Base-by-base conservation (phyloP, 2,329 filamentous ascomycete species). In the Pestalotiopsis sp. region DNA sequence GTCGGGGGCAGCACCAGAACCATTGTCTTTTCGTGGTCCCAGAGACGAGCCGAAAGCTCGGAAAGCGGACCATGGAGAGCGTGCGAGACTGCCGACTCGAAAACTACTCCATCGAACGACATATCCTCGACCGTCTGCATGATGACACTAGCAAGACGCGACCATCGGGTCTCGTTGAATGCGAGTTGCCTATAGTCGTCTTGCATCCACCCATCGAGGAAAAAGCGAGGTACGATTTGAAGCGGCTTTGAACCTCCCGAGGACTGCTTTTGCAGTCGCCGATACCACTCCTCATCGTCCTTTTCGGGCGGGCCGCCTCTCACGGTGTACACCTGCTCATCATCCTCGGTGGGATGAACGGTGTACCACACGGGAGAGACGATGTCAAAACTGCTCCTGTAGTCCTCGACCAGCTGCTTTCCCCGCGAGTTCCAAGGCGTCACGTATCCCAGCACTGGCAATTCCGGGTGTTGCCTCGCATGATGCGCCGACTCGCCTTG, bases 331-430 rank as follows among this genome's bases (percentile, higher is more conserved):
- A 71, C 64, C 9, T 67, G 31, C n/a, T 25, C n/a, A 12, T 52
- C 36, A n/a, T 69, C 64, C 39, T 69, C 66, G 14, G 59, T 52
- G 1, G 71, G 68, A 61, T 72, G 70, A 38, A 74, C 64, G 11
- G 72, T 73, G 49, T 74, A 74, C 72, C 72, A 74, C 20, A 74
- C 71, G 1, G 72, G 72, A 31, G 68, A 68, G 58, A 74, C 63
- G 5, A 74, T 72, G 61, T 74, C 72, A n/a, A 74, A 72, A 31
- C 71, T 74, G 2, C 67, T 38, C 3, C 71, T 67, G 60, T 71
- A 68, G 41, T 72, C 68, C 49, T 73, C 72, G 14, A 73, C 70
- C 23, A 74, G 67, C 60, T 72, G 61, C 45, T 69, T 72, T 27
- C 72, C 72, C 7, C 72, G 72, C 25, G 68, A 36, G 68, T 74